A percentile compares a stretch with the other conserved stretches of the same genome.
phyloP scores from a whole-genome alignment of 1,284 basidiomycete species.

The Coniferiporia sulphurascens region DNA sequence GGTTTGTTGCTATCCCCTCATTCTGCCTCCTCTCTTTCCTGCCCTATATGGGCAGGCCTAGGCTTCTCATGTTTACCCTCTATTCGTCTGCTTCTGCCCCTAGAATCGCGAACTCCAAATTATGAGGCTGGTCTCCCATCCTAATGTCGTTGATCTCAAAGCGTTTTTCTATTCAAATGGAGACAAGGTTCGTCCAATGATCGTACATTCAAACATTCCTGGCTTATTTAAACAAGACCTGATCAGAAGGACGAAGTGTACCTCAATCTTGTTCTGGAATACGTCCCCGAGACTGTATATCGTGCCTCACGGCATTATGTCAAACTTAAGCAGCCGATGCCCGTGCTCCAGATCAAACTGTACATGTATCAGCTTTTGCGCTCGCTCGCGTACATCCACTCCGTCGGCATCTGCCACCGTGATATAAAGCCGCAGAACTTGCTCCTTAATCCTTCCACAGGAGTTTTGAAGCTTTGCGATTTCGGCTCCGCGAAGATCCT shows the following conservation, averaged over 20 bases:
- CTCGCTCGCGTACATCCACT: conserved; percentile 97
- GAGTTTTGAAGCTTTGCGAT: conserved; percentile 96
- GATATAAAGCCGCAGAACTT: conserved; percentile 99
- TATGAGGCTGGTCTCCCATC: conserved; percentile 96
- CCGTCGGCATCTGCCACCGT: conserved; percentile 95
- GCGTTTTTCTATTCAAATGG: conserved; percentile 99
- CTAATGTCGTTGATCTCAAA: conserved; percentile 96
- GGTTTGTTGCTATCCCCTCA: conserved; percentile 46
- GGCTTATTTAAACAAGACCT: conserved; percentile 19
- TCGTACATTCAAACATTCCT: conserved; percentile 1
- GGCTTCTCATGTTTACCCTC: conserved; percentile 10
- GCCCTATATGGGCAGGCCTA: conserved; percentile 7
- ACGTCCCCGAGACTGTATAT: conserved; percentile 99
- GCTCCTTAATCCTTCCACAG: conserved; percentile 93
- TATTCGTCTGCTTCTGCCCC: conserved; percentile 13
- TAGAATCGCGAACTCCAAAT: conserved; percentile 99
- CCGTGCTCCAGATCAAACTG: conserved; percentile 98
- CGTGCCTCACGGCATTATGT: conserved; percentile 98
- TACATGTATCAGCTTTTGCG: conserved; percentile 98
- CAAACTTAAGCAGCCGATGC: conserved; percentile 99
- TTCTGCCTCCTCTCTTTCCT: conserved; percentile 22
- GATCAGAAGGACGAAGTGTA: conserved; percentile 98
- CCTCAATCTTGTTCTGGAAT: conserved; percentile 98
- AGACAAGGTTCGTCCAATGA: conserved; percentile 74
- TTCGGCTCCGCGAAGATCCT: conserved; percentile 99